These are phyloP conservation scores for Trametes versicolor DNA, from an alignment of 1,284 basidiomycete species.

Conservation along the genomic window DNA sequence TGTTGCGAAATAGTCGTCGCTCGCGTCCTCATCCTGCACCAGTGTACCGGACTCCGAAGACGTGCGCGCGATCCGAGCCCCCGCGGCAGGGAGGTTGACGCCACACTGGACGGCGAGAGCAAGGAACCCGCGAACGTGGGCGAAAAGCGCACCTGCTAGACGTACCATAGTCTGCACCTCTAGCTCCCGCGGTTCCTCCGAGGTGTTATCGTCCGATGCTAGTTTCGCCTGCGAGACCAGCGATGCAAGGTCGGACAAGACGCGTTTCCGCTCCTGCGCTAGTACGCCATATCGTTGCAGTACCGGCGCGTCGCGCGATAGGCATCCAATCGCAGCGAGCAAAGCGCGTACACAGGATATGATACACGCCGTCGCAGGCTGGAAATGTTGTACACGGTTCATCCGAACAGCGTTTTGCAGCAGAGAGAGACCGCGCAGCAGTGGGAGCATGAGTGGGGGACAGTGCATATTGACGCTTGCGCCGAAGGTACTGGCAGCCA, in stretches of 20 bases:
- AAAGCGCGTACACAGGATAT: slow-evolving; percentile 96
- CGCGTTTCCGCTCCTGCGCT: slow-evolving; percentile 82
- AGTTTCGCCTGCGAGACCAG: slow-evolving; percentile 88
- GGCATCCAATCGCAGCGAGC: slow-evolving; percentile 85
- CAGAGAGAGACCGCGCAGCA: slow-evolving; percentile 87
- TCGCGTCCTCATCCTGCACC: slow-evolving; percentile 37
- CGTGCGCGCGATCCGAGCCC: slow-evolving; percentile 50
- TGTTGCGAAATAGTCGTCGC: slow-evolving; percentile 37
- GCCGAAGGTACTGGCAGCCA: slow-evolving; percentile 55
- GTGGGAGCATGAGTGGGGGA: slow-evolving; percentile 77
- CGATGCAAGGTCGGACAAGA: slow-evolving; percentile 84
- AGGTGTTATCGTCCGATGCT: slow-evolving; percentile 67
- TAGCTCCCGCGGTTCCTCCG: slow-evolving; percentile 59
- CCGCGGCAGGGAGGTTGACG: slow-evolving; percentile 72
- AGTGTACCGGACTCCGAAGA: slow-evolving; percentile 38
- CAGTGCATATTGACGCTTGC: slow-evolving; percentile 67
- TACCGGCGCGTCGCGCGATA: slow-evolving; percentile 83
- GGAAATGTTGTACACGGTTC: slow-evolving; percentile 83
- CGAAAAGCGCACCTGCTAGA: slow-evolving; percentile 78
- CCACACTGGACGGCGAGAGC: slow-evolving; percentile 84
- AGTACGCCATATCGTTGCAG: slow-evolving; percentile 76
- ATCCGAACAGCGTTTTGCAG: slow-evolving; percentile 86
- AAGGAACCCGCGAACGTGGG: slow-evolving; percentile 75
- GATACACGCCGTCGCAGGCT: slow-evolving; percentile 87
- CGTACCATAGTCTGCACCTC: slow-evolving; percentile 81